Evolutionary conservation across 2,329 filamentous ascomycete genomes (phyloP), one percentile per base, ranked within the genome.

Genomic region (Colletotrichum tropicicola): DNA sequence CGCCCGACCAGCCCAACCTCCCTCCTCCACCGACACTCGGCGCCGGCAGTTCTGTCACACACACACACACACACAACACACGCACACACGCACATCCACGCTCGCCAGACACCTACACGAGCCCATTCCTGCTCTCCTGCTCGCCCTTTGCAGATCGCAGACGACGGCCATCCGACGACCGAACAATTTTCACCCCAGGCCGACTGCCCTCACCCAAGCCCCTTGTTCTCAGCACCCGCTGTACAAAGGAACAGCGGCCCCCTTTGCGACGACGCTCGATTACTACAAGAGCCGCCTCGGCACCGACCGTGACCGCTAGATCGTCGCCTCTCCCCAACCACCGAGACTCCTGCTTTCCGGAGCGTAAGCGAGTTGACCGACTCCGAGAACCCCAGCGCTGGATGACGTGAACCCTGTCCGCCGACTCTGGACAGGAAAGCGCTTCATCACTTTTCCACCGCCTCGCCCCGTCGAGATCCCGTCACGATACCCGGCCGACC

Each of bases 1-100:
- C 61, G 57, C 61, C 57, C 56, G 37, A 44, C 43, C 57, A 61
- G 61, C 61, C 61, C 61, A 65, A 65, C 61, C 61, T 65, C 49
- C 48, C 61, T 55, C 61, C 43, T 65, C 61, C 61, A 65, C 61
- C 57, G 57, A 65, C 61, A 49, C 35, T 65, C 61, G 61, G 61
- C 61, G 61, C 49, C 61, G 61, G 61, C 61, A 65, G 25, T 61
- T 65, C 49, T 65, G 48, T 55, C 49, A 55, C 60, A 55, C 57
- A 55, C 41, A 35, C 32, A 21, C 45, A 39, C 35, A 39, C 30
- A 44, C 45, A 43, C 54, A n/a, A 25, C 27, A 21, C 12, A 28
- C 23, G 13, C 3, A 35, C 12, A 35, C 12, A 6, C 6, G 32
- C 21, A 58, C 45, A n/a, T n/a, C n/a, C n/a, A n/a, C n/a, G n/a